Evolutionary conservation across 768 basidiomycete species (phyloP), one percentile per base, ranked within the genome.

Genomic region (Lactarius evosmus): DNA sequence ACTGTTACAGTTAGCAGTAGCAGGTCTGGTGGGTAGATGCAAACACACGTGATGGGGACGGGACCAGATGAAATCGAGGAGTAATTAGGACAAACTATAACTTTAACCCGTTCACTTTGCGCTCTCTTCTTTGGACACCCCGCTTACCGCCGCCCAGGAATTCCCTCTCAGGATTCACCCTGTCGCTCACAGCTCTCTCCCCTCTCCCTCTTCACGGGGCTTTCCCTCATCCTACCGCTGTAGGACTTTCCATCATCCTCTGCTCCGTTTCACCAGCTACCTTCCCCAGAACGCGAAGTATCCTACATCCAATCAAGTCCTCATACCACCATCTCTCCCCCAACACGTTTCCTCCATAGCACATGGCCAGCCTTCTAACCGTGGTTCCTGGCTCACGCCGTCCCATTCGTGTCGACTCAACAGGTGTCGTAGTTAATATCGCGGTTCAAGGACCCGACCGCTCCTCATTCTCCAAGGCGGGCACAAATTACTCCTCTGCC

Each of bases 381-480:
- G 60, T 65, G 19, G 62, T 69, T 38, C 66, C 66, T 30, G 68
- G 68, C 57, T 69, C 68, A 32, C 66, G 68, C 30, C 68, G 66
- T 33, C 68, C 68, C 25, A 65, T 69, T 58, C 66, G 58, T 33
- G 57, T 69, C 56, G 61, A 58, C 59, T 60, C 61, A 33, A 68
- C 60, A 16, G 60, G 66, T 34, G 54, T 67, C 40, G 50, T 67
- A 4, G 68, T 67, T 34, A 50, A 63, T 41, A 66, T 63, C 58
- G 56, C 66, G 17, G 36, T 62, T 55, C 52, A 62, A 30, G 32
- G 52, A 22, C 27, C 66, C 7, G 53, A 56, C 33, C 50, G 34
- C n/a, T 30, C 66, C 40, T 41, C 59, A 5, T 49, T 57, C 27
- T 68, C 66, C 27, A 67, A 59, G 46, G 38, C 34, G 38, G 52